These are phyloP conservation scores for Cicer arietinum DNA, from an alignment of 306 rosid species.

Conservation along the genomic window DNA sequence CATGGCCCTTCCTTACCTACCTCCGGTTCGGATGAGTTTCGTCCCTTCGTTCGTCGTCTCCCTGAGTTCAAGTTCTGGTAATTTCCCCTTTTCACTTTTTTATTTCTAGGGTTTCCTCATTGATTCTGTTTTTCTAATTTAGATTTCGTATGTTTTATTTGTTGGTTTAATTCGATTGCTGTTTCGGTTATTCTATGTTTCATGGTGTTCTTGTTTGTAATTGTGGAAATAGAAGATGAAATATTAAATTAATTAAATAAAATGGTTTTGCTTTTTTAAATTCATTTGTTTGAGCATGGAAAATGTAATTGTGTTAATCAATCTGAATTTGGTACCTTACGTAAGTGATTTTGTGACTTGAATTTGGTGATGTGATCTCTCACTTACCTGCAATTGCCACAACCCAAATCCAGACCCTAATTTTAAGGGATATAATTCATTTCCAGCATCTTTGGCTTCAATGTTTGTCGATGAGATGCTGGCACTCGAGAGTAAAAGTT, in stretches of 20 bases:
- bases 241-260: neutral
- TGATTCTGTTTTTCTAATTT: neutral
- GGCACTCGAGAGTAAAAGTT: neutral
- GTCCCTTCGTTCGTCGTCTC: slow-evolving; percentile 94
- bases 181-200: neutral
- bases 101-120: slow-evolving; percentile 13
- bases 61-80: slow-evolving; percentile 98
- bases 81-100: neutral
- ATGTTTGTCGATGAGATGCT: neutral
- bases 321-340: slow-evolving; percentile 12
- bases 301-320: neutral
- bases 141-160: slow-evolving; percentile 10
- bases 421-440: neutral
- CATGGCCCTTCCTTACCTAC: slow-evolving; percentile 81
- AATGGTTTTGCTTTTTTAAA: neutral
- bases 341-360: neutral
- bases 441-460: neutral
- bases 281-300: neutral
- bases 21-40: slow-evolving; percentile 82
- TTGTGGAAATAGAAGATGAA: neutral
- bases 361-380: slow-evolving; percentile 6
- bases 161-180: slow-evolving; percentile 6
- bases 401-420: slow-evolving; percentile 1
- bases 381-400: neutral
- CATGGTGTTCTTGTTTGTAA: neutral